phyloP scores from a whole-genome alignment of 306 rosid genomes.

The Rosa lucieae region DNA sequence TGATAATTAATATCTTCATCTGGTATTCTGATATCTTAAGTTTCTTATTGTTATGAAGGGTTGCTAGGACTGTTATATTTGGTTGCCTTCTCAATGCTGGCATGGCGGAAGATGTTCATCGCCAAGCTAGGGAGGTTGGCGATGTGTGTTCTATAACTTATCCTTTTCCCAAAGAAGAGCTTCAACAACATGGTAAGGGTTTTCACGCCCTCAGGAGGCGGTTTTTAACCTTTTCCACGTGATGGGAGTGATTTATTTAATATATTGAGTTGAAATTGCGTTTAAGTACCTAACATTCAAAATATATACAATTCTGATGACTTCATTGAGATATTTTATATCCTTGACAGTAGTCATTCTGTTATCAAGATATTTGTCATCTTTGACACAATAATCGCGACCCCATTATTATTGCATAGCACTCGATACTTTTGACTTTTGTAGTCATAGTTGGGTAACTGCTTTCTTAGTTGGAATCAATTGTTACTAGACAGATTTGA shows the following conservation, averaged over 20 bases:
- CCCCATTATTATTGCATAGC: neutral
- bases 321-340: neutral
- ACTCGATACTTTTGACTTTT: neutral
- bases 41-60: slow-evolving; percentile 52
- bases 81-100: slow-evolving; percentile 73
- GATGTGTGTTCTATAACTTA: slow-evolving; percentile 68
- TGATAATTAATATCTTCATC: neutral
- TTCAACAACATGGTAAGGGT: slow-evolving; percentile 64
- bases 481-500: neutral
- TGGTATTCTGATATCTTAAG: slow-evolving; percentile 15
- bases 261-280: neutral
- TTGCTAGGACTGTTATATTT: slow-evolving; percentile 85
- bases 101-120: slow-evolving; percentile 77
- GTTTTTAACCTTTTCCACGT: neutral
- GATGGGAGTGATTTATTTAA: neutral
- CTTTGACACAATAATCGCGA: neutral
- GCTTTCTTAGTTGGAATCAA: neutral
- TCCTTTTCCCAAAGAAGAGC: slow-evolving; percentile 76
- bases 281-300: neutral
- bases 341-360: neutral
- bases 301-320: neutral
- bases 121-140: slow-evolving; percentile 64
- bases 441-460: neutral
- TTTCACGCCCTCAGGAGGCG: slow-evolving; percentile 7
- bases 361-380: neutral